Base-by-base conservation (phyloP, 1,139 yeast genomes). In the Taphrina deformans region DNA sequence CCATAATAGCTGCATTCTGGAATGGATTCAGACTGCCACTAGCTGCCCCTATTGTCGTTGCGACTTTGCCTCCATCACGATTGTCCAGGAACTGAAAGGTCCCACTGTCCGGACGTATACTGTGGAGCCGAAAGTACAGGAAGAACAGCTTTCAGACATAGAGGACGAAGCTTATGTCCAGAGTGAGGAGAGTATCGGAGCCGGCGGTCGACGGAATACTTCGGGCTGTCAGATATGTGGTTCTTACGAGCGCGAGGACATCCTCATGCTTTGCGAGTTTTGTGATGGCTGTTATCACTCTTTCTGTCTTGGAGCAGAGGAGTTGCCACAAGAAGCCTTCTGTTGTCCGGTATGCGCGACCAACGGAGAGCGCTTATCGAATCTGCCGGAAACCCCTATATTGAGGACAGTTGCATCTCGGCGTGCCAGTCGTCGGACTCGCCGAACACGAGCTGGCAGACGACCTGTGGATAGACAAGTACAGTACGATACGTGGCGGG, bases 281-380 rank as follows among this genome's bases (percentile, higher is more conserved):
- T 75, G 77, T 62, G 74, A 72, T 38, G 72, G 73, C 26, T 71
- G 72, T 12, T 74, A 74, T 62, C 77, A 75, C 51, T 70, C 75
- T 16, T 69, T 71, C 35, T 75, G 77, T 55, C 68, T 74, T 38
- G 77, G 74, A 5, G 64, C 74, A 23, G 75, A 70, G 23, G 72
- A 69, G 9, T 70, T 72, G 16, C 76, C 77, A 3, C 66, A 67
- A 5, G 70, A 71, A 10, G 72, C 71, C 35, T 75, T 76, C 75
- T 71, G 68, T 59, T 75, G 77, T 66, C 75, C 76, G 4, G 69
- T 72, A 6, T 74, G 76, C 60, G 72, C 69, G 16, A 26, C 55
- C 26, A 16, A 24, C 24, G 55, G 29, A 10, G 46, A 16, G 33
- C 33, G 18, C 18, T 46, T 18, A 12, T 45, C 33, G 10, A 18